These are phyloP conservation scores for Fusarium temperatum DNA, from an alignment of 2,329 filamentous ascomycete species.

Conservation along the genomic window DNA sequence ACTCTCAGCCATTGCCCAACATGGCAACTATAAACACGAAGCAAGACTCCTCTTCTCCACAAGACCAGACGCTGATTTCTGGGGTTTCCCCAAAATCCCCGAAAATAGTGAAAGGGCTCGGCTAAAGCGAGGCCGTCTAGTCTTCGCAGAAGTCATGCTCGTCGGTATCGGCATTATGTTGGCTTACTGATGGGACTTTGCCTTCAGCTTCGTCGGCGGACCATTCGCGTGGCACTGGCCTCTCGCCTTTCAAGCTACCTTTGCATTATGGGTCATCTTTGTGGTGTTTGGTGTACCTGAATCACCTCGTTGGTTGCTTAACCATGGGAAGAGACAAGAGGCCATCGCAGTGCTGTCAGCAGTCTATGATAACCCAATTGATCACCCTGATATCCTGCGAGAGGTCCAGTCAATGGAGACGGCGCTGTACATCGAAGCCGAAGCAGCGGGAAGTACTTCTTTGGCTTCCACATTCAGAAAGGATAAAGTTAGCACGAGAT, in stretches of 20 bases:
- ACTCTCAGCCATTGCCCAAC: not conserved
- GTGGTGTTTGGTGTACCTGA: constrained; percentile 52
- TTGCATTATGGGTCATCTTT: constrained; percentile 46
- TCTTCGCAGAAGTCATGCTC: constrained; percentile 57
- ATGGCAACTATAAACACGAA: not conserved
- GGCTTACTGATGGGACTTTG: constrained; percentile 54
- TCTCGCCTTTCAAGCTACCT: constrained; percentile 46
- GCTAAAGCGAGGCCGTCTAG: constrained; percentile 58
- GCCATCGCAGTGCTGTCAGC: constrained; percentile 49
- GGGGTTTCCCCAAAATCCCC: not conserved
- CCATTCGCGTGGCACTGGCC: constrained; percentile 41
- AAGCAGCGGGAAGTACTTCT: constrained; percentile 44
- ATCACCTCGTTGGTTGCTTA: constrained; percentile 53
- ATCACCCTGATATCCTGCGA: constrained; percentile 43
- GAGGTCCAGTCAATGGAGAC: constrained; percentile 52
- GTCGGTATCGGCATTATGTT: constrained; percentile 52
- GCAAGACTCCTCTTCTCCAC: not conserved
- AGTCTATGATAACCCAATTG: constrained; percentile 51
- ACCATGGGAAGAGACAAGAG: constrained; percentile 48
- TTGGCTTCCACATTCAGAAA: constrained; percentile 49
- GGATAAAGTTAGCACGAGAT: constrained; percentile 25
- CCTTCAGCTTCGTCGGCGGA: constrained; percentile 45
- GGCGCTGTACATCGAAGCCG: constrained; percentile 51
- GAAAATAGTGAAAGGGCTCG: not conserved
- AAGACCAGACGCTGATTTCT: not conserved